A percentile compares a stretch with the other conserved stretches of the same genome.
Conservation (phyloP, 768 basidiomycete species). For the Clathrus columnatus region DNA sequence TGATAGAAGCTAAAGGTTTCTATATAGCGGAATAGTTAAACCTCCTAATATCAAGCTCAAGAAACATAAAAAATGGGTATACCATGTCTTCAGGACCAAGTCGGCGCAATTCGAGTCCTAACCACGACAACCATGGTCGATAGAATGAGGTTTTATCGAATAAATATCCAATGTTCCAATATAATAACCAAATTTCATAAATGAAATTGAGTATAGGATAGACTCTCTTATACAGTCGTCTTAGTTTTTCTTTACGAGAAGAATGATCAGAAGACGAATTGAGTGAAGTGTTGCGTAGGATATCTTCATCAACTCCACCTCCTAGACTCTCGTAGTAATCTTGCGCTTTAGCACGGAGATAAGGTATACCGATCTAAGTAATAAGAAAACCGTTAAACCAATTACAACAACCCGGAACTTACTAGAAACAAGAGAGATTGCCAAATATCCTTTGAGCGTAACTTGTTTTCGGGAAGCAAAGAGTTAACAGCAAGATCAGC, state of each 20-base stretch:
- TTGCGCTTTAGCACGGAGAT: constrained; percentile 78
- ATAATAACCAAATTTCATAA: constrained; percentile 76
- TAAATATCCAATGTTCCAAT: constrained; percentile 81
- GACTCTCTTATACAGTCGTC: constrained; percentile 53
- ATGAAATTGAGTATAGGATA: constrained; percentile 79
- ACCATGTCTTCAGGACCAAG: constrained; percentile 75
- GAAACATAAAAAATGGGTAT: constrained; percentile 3
- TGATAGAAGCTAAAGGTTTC: not conserved
- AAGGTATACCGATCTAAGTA: constrained; percentile 78
- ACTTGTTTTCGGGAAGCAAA: constrained; percentile 52
- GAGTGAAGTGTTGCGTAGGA: constrained; percentile 23
- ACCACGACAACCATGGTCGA: constrained; percentile 85
- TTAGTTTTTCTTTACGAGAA: constrained; percentile 28
- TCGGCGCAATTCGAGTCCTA: constrained; percentile 76
- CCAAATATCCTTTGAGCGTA: constrained; percentile 61
- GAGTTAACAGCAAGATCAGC: constrained; percentile 60
- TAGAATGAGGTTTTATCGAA: constrained; percentile 83
- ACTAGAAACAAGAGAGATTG: constrained; percentile 77
- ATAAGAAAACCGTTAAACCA: constrained; percentile 5
- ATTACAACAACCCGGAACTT: constrained; percentile 19
- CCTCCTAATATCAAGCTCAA: not conserved
- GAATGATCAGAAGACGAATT: not conserved
- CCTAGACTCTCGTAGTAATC: constrained; percentile 89
- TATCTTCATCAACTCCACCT: constrained; percentile 64
- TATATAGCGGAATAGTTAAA: not conserved